Percentiles rank a stretch among this genome's conserved stretches.
phyloP scores from a whole-genome alignment of 805 yeast genomes.

The Brettanomyces nanus region DNA sequence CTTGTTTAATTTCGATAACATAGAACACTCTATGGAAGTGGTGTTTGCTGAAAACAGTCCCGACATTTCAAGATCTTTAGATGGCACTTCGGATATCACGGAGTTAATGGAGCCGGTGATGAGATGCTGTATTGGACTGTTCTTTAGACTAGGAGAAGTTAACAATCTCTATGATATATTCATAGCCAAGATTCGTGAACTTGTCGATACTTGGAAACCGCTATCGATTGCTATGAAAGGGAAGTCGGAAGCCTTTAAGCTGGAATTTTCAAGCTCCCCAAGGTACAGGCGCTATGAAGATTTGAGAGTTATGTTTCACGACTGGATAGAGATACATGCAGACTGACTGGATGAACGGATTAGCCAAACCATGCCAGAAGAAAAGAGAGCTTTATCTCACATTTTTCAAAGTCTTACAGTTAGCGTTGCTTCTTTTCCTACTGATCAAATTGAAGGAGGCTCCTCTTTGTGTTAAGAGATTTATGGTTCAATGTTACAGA shows the following conservation, averaged over 20 bases:
- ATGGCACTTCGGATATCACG: background rate
- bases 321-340: slow-evolving; percentile 17
- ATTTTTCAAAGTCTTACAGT: slow-evolving; percentile 3
- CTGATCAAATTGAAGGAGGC: slow-evolving; percentile 3
- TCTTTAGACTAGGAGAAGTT: slow-evolving; percentile 13
- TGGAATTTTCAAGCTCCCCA: background rate
- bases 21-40: background rate
- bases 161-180: slow-evolving; percentile 11
- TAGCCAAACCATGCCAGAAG: slow-evolving; percentile 8
- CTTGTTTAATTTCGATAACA: slow-evolving; percentile 3
- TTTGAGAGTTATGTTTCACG: slow-evolving; percentile 15
- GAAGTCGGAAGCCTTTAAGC: background rate
- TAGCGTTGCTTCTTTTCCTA: slow-evolving; percentile 1
- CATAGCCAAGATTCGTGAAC: slow-evolving; percentile 2
- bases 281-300: slow-evolving; percentile 13
- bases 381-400: slow-evolving; percentile 3
- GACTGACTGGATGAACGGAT: slow-evolving; percentile 8
- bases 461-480: slow-evolving; percentile 2
- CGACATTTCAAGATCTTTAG: background rate
- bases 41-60: background rate
- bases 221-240: background rate
- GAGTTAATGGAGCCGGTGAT: slow-evolving; percentile 9
- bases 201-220: background rate
- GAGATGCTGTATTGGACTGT: slow-evolving; percentile 15
- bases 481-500: slow-evolving; percentile 9